Evolutionary conservation across 140 eudicot species (phyloP).

Genomic region (Flaveria floridana): DNA sequence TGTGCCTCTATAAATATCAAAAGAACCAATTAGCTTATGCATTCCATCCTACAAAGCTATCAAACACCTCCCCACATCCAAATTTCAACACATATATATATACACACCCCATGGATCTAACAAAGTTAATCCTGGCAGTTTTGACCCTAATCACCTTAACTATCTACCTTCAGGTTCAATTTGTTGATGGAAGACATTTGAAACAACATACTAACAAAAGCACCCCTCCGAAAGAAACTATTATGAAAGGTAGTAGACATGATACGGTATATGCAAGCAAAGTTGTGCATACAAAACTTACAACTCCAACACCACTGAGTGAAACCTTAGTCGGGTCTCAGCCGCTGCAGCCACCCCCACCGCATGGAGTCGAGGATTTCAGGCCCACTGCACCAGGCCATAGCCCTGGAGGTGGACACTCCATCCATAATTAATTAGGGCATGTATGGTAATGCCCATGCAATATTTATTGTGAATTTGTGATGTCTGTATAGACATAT

Average conservation of each 20-base stretch:
- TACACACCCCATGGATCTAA: constrained; percentile 27
- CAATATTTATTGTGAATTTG: constrained; percentile 22
- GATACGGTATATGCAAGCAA: constrained; percentile 28
- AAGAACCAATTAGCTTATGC: constrained; percentile 1
- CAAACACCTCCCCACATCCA: background rate
- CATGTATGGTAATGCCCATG: constrained; percentile 32
- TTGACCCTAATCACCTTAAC: constrained; percentile 25
- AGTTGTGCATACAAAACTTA: constrained; percentile 23
- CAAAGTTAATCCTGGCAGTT: constrained; percentile 17
- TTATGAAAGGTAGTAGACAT: background rate
- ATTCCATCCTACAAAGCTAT: constrained; percentile 15
- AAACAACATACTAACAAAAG: constrained; percentile 25
- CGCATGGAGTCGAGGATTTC: constrained; percentile 41
- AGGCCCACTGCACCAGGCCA: constrained; percentile 70
- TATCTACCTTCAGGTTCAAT: constrained; percentile 25
- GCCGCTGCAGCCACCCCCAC: constrained; percentile 20
- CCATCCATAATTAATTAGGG: constrained; percentile 45
- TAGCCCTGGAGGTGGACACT: constrained; percentile 79
- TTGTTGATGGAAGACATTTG: constrained; percentile 51
- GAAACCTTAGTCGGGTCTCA: constrained; percentile 18
- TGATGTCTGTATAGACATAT: background rate
- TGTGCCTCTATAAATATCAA: constrained; percentile 30
- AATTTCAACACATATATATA: constrained; percentile 16
- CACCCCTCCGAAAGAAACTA: background rate
- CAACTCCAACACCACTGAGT: constrained; percentile 10